Percentiles rank a stretch among this genome's conserved stretches.
phyloP scores from a whole-genome alignment of 73 alveolate species.

The Blepharisma stoltei region DNA sequence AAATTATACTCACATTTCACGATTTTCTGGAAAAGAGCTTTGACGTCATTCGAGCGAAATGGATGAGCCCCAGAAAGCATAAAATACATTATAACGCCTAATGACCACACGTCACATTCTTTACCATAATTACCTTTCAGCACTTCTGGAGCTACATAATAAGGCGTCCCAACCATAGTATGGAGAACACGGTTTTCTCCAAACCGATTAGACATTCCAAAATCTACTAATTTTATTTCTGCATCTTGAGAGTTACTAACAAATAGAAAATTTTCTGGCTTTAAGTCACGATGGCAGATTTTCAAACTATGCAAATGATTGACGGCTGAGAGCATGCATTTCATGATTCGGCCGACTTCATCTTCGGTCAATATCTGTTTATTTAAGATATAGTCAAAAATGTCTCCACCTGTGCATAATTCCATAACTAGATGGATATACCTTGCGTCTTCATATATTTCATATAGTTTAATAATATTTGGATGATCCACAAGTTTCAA shows the following conservation, averaged over 20 bases:
- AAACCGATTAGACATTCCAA: slow-evolving; percentile 30
- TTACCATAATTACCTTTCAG: slow-evolving; percentile 39
- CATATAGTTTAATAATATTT: slow-evolving; percentile 1
- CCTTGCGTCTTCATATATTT: background rate
- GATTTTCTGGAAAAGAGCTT: background rate
- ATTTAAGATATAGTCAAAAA: slow-evolving; percentile 5
- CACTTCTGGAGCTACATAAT: slow-evolving; percentile 32
- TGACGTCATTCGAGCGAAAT: slow-evolving; percentile 32
- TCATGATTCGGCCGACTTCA: background rate
- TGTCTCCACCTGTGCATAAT: slow-evolving; percentile 25
- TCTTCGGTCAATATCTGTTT: background rate
- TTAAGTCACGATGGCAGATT: slow-evolving; percentile 47
- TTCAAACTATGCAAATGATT: slow-evolving; percentile 40
- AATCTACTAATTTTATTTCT: slow-evolving; percentile 21
- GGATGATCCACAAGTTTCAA: slow-evolving; percentile 12
- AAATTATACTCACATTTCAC: background rate
- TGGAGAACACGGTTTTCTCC: slow-evolving; percentile 1
- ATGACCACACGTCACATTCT: slow-evolving; percentile 45
- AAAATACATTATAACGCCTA: slow-evolving; percentile 48
- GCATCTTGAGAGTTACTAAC: slow-evolving; percentile 24
- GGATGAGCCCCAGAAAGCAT: slow-evolving; percentile 48
- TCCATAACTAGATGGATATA: slow-evolving; percentile 14
- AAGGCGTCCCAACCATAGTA: slow-evolving; percentile 38
- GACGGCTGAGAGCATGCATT: slow-evolving; percentile 32
- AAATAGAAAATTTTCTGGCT: slow-evolving; percentile 33